Evolutionary conservation across 1,284 basidiomycete species (phyloP), one percentile per base, ranked within the genome.

Genomic region (Puccinia horiana): DNA sequence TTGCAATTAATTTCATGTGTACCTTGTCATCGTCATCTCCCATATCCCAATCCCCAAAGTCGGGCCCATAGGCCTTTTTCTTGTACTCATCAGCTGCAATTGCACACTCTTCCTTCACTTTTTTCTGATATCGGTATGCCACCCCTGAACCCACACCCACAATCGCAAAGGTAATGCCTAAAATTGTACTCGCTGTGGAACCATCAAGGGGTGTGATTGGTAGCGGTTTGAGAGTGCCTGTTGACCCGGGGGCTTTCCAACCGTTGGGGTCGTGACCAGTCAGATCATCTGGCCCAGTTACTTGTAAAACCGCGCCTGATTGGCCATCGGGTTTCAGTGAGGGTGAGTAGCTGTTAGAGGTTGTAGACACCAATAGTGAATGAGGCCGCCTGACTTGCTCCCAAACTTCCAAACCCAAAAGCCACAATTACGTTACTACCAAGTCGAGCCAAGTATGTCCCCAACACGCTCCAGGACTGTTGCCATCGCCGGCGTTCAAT

Each of bases 371-470:
- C 47, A 54, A 73, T n/a, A 20, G 26, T 70, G 32, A 56, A 32
- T 18, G 78, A 44, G 9, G 78, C 78, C 5, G 70, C n/a, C 42
- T 47, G 78, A 63, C 78, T 74, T 11, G n/a, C 20, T 23, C 63
- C 78, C n/a, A 63, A 16, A 20, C 69, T 47, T 11, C 78, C 69
- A 65, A 44, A 81, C 0, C 78, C 78, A 73, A 81, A 81, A 14
- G 70, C 56, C 37, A 81, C 49, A 35, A 81, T 44, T 1, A 81
- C 69, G 18, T 70, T 67, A 35, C 44, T 69, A 18, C 78, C 78
- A 23, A 81, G 54, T 72, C 78, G 47, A 23, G 54, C 58, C 78
- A 81, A 6, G 70, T 58, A 40, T 81, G 78, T 26, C 78, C 78
- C 78, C 78, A 81, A 9, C 78, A 70, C 3, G 78, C 37, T 32